These are phyloP conservation scores for Venturia effusa DNA, from an alignment of 2,329 filamentous ascomycete genomes.

Conservation along the genomic window DNA sequence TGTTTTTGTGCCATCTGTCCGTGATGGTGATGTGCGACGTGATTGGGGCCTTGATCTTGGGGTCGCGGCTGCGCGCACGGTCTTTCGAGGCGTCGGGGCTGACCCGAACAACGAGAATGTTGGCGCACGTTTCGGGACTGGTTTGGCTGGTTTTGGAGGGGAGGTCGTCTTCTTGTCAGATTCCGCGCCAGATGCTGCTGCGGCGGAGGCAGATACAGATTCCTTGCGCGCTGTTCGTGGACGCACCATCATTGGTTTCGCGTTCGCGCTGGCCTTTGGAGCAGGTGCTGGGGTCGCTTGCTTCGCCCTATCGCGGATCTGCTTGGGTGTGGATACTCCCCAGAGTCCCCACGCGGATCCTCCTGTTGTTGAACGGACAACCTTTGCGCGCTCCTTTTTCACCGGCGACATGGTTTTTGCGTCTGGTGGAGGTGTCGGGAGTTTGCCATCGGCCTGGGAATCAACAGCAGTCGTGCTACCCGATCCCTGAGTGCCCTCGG, in stretches of 20 bases:
- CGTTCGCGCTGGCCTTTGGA: not conserved
- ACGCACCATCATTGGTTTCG: slow-evolving; percentile 7
- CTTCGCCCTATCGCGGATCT: slow-evolving; percentile 4
- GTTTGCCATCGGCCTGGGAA: slow-evolving; percentile 9
- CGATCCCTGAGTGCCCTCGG: slow-evolving; percentile 11
- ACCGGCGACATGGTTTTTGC: not conserved
- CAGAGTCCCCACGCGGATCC: slow-evolving; percentile 12
- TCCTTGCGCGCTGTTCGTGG: slow-evolving; percentile 10
- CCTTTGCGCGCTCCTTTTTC: slow-evolving; percentile 13
- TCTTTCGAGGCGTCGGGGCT: slow-evolving; percentile 6
- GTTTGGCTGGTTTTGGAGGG: not conserved
- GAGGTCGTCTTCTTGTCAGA: slow-evolving; percentile 7
- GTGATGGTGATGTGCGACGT: not conserved
- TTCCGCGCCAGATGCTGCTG: slow-evolving; percentile 7
- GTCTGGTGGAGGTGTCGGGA: slow-evolving; percentile 14
- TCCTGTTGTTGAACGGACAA: slow-evolving; percentile 8
- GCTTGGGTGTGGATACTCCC: slow-evolving; percentile 8
- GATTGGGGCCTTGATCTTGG: slow-evolving; percentile 7
- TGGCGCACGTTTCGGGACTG: slow-evolving; percentile 10
- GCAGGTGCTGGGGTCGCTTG: slow-evolving; percentile 1
- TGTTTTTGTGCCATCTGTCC: slow-evolving; percentile 4
- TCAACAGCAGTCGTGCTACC: slow-evolving; percentile 14
- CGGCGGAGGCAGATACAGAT: not conserved
- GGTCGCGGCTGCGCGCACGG: not conserved
- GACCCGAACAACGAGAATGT: slow-evolving; percentile 9